Percentiles rank a stretch among this genome's conserved stretches.
Evolutionary conservation across 139 green algal species (phyloP).

Genomic region (Chlamydomonas schloesseri): DNA sequence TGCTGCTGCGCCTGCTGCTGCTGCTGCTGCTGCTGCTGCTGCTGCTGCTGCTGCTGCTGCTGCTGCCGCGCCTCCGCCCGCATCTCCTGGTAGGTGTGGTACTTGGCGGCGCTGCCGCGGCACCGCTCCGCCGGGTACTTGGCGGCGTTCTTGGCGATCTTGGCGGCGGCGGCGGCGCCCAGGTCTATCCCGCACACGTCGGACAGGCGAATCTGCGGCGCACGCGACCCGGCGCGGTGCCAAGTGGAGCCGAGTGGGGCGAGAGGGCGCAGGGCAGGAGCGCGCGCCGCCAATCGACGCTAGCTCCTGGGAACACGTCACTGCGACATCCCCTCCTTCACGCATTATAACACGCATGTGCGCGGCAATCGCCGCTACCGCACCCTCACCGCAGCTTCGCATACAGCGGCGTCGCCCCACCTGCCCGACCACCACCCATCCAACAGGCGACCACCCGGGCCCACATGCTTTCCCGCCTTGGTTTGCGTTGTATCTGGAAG

Average conservation of each 20-base stretch:
- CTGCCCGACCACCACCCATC: too few species aligned
- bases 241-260: too few species aligned
- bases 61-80: background rate
- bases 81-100: constrained; percentile 51
- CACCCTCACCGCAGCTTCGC: too few species aligned
- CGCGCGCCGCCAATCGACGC: too few species aligned
- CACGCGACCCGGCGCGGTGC: background rate
- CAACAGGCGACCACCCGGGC: too few species aligned
- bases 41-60: background rate
- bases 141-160: constrained; percentile 71
- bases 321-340: too few species aligned
- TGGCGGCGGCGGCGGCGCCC: constrained; percentile 49
- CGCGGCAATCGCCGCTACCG: too few species aligned
- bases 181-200: constrained; percentile 84
- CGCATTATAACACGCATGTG: too few species aligned
- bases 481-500: too few species aligned
- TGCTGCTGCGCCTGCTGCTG: background rate
- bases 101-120: constrained; percentile 67
- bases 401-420: too few species aligned
- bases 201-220: constrained; percentile 7
- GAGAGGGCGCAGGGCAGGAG: background rate
- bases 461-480: too few species aligned
- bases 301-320: too few species aligned
- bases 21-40: background rate
- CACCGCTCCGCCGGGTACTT: constrained; percentile 77